Evolutionary conservation across 192 early-diverging fungal species (phyloP), one percentile per base, ranked within the genome.

Genomic region (Podila epigama): DNA sequence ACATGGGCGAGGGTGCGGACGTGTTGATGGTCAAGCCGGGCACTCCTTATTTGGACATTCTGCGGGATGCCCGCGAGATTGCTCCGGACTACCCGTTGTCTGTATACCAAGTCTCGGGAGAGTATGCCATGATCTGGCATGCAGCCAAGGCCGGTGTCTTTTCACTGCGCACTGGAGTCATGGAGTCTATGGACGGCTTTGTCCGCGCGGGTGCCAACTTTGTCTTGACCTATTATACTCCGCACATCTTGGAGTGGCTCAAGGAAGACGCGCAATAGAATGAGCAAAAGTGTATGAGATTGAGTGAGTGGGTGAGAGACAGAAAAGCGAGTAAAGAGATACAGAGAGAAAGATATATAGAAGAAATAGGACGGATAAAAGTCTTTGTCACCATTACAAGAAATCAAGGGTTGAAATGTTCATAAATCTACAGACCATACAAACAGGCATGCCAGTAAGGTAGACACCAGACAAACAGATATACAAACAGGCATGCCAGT

Each of bases 21-120:
- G 89, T 96, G 11, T 85, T 99, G 32, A 97, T 99, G 94, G 94
- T 99, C 71, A 99, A 99, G 85, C 97, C 97, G 7, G 96, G 92
- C 15, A 87, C 86, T 58, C 96, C 96, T 44, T 99, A 99, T 80
- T 82, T 99, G 48, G 97, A 99, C 68, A 92, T 99, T 68, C 84
- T 99, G 10, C 87, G 96, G 22, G 96, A 99, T 69, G 88, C 92
- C 4, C 84, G 89, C 40, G 89, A 93, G 39, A 63, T 87, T 29
- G 86, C 86, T 12, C 88, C 92, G 12, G 92, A 99, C 69, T 88
- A 90, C 42, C 97, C 97, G n/a, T 83, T 98, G 37, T 95, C 96
- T 1, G 94, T 97, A 0, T 99, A 99, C 80, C 97, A 99, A 81
- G 97, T 99, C 20, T 93, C 92, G 9, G 92, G 92, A 25, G 92